These are phyloP conservation scores for Tremella fuciformis DNA, from an alignment of 768 basidiomycete genomes.

Conservation along the genomic window DNA sequence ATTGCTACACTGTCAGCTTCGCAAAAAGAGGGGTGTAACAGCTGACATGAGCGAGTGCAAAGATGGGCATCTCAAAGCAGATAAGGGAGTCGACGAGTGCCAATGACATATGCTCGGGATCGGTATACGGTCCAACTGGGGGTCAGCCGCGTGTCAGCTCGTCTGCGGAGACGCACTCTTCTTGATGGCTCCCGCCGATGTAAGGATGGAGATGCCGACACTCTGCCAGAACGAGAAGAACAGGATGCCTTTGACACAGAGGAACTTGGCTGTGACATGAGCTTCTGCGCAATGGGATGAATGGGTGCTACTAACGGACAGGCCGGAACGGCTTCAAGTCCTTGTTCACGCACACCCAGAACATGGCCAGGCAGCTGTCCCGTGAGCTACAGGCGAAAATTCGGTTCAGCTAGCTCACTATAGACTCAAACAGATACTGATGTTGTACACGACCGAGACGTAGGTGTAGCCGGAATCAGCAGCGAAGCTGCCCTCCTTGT, in stretches of 20 bases:
- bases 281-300: slow-evolving; percentile 2
- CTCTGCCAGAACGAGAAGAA: slow-evolving; percentile 99
- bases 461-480: slow-evolving; percentile 87
- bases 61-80: slow-evolving; percentile 95
- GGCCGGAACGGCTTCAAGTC: slow-evolving; percentile 78
- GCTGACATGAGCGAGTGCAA: slow-evolving; percentile 82
- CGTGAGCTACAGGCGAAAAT: neutral
- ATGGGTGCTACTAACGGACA: slow-evolving; percentile 41
- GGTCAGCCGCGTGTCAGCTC: slow-evolving; percentile 1
- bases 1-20: slow-evolving; percentile 52
- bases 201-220: slow-evolving; percentile 79
- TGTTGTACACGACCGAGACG: slow-evolving; percentile 66
- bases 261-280: slow-evolving; percentile 71
- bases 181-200: slow-evolving; percentile 71
- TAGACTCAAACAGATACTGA: slow-evolving; percentile 52
- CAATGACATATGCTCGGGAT: slow-evolving; percentile 82
- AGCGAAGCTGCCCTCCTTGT: slow-evolving; percentile 82
- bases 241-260: slow-evolving; percentile 96
- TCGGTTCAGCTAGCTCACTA: slow-evolving; percentile 60
- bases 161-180: slow-evolving; percentile 52
- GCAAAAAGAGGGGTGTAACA: neutral
- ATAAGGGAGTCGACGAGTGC: slow-evolving; percentile 87
- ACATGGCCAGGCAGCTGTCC: slow-evolving; percentile 76
- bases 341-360: slow-evolving; percentile 87
- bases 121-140: slow-evolving; percentile 75